Evolutionary conservation across 306 rosid genomes (phyloP).

Genomic region (Cicer judaicum): DNA sequence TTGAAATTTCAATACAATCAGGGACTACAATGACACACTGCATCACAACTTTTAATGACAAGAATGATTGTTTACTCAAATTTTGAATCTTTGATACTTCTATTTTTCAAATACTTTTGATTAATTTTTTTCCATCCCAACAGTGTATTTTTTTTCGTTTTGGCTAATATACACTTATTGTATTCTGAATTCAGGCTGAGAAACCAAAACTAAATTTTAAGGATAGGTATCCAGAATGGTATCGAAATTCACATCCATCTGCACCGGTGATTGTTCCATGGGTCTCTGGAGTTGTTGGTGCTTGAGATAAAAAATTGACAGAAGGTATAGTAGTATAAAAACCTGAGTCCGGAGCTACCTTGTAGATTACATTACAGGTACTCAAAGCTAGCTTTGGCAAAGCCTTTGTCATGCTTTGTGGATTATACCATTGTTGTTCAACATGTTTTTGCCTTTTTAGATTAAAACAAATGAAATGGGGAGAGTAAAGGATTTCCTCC

Average conservation of each 20-base stretch:
- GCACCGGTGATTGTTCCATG: slow-evolving; percentile 88
- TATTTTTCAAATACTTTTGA: neutral
- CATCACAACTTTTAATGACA: too few species aligned
- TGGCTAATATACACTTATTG: slow-evolving; percentile 38
- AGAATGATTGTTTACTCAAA: too few species aligned
- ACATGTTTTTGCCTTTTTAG: slow-evolving; percentile 25
- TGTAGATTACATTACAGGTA: slow-evolving; percentile 40
- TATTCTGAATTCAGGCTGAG: slow-evolving; percentile 70
- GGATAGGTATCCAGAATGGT: slow-evolving; percentile 77
- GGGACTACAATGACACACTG: too few species aligned
- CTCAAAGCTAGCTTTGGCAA: slow-evolving; percentile 45
- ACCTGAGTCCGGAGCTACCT: slow-evolving; percentile 23
- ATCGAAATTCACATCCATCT: slow-evolving; percentile 67
- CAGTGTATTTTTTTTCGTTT: neutral
- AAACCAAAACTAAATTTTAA: slow-evolving; percentile 78
- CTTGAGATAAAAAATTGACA: slow-evolving; percentile 38
- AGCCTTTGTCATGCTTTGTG: slow-evolving; percentile 40
- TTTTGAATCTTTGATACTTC: neutral
- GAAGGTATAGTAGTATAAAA: slow-evolving; percentile 7
- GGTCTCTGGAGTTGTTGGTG: slow-evolving; percentile 76
- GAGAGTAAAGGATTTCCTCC: slow-evolving; percentile 30
- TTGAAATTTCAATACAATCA: too few species aligned
- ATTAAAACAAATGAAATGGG: slow-evolving; percentile 45
- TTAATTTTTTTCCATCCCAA: neutral
- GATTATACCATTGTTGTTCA: slow-evolving; percentile 44